A percentile compares a stretch with the other conserved stretches of the same genome.
phyloP scores from a whole-genome alignment of 208 protist genomes.

The Wallacemonas sp. region DNA sequence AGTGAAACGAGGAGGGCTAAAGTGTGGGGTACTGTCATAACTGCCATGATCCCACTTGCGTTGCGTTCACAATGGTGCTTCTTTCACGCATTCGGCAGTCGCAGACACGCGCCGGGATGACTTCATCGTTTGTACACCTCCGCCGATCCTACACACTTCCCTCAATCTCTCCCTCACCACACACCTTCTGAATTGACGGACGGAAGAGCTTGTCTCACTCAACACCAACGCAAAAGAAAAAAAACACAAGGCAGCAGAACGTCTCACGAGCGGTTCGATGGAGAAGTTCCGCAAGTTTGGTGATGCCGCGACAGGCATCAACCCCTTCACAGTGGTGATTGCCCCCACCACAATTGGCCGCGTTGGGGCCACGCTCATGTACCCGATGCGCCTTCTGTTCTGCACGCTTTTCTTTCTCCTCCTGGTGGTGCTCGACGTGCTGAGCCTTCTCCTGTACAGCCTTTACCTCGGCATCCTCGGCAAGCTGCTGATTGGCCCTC shows the following conservation, averaged over 20 bases:
- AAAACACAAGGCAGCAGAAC: neutral
- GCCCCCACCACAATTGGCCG: slow-evolving; percentile 41
- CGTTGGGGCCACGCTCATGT: slow-evolving; percentile 41
- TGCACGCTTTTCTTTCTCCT: slow-evolving; percentile 40
- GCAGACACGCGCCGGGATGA: no score
- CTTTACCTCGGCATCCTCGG: slow-evolving; percentile 33
- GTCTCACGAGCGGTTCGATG: slow-evolving; percentile 34
- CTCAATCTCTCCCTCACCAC: no score
- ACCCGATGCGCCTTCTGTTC: slow-evolving; percentile 56
- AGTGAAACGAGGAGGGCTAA: no score
- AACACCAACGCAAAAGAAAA: neutral
- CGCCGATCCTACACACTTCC: no score
- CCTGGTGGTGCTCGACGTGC: slow-evolving; percentile 49
- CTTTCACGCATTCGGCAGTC: no score
- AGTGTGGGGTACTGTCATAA: no score
- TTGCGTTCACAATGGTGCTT: no score
- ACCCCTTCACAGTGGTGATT: slow-evolving; percentile 64
- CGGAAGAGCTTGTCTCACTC: neutral
- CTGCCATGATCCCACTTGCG: no score
- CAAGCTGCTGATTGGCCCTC: slow-evolving; percentile 35
- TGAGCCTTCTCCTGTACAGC: slow-evolving; percentile 46
- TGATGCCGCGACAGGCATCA: slow-evolving; percentile 79
- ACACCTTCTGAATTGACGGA: no score
- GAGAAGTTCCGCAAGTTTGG: slow-evolving; percentile 82
- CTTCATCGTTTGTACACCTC: no score